phyloP scores from a whole-genome alignment of 139 green algal species.

The Pleodorina starrii region DNA sequence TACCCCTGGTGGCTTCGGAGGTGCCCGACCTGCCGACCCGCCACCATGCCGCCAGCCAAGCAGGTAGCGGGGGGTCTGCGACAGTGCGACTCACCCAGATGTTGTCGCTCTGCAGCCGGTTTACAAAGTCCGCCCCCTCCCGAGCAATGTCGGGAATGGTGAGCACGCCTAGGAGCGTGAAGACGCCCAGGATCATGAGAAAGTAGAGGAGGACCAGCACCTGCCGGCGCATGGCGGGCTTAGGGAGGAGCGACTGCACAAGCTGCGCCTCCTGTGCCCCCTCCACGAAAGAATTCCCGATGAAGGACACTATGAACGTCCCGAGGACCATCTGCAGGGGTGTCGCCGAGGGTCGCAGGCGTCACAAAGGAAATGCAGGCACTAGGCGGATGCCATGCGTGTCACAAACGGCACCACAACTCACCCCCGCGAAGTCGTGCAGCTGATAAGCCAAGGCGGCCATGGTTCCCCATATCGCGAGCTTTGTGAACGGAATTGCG shows the following conservation, averaged over 20 bases:
- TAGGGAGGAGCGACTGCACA: slow-evolving; percentile 50
- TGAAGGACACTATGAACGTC: slow-evolving; percentile 92
- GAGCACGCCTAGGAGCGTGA: slow-evolving; percentile 82
- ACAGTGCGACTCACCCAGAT: slow-evolving; percentile 84
- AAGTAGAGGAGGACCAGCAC: slow-evolving; percentile 89
- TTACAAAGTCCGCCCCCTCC: slow-evolving; percentile 91
- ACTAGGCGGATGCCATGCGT: too few relatives aligned
- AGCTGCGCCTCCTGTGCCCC: slow-evolving; percentile 48
- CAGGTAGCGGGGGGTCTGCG: too few relatives aligned
- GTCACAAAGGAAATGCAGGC: too few relatives aligned
- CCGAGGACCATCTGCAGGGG: slow-evolving; percentile 88
- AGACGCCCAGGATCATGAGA: slow-evolving; percentile 79
- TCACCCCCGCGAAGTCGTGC: slow-evolving; percentile 91
- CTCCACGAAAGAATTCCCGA: slow-evolving; percentile 87
- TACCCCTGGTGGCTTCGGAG: too few relatives aligned
- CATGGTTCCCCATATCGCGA: slow-evolving; percentile 77
- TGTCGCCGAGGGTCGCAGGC: too few relatives aligned
- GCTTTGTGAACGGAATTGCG: slow-evolving; percentile 79
- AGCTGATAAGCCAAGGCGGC: slow-evolving; percentile 75
- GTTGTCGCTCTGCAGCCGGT: slow-evolving; percentile 90
- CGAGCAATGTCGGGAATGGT: slow-evolving; percentile 92
- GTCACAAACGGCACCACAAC: not conserved
- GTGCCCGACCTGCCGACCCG: too few relatives aligned
- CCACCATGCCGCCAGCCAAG: too few relatives aligned
- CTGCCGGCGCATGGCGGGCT: slow-evolving; percentile 55